Evolutionary conservation across 2,329 filamentous ascomycete genomes (phyloP), one percentile per base, ranked within the genome.

Genomic region (Fusarium subtropicale): DNA sequence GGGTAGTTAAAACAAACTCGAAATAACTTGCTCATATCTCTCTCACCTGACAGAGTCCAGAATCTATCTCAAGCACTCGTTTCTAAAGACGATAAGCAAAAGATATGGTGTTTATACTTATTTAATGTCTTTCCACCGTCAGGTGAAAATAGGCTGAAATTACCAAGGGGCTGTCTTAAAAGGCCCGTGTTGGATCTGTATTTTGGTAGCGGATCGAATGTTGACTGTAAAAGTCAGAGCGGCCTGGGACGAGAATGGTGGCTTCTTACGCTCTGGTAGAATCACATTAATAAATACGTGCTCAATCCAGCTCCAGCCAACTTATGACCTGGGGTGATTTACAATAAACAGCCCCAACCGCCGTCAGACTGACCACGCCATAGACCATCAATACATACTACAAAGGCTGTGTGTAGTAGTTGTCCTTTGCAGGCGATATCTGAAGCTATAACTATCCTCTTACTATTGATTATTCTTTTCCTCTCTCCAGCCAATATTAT

Each of bases 241-340:
- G 42, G 59, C 55, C 67, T 71, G 63, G 58, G 68, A 71, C 64
- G 68, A 71, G 48, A 58, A 71, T 59, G 48, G 53, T 68, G 53
- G 60, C 45, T 56, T 64, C 53, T 55, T 34, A 26, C 45, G 56
- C 61, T 65, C 46, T 68, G 58, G 45, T 36, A 59, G 56, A 48
- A 28, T 56, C 48, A 48, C 60, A 51, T 68, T 56, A 44, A 69
- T 69, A 62, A 71, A 55, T 74, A 74, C 53, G 61, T 74, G 72
- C 72, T 74, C 72, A 73, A 74, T 74, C 53, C 58, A 71, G 65
- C 72, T 74, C 72, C 67, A 65, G 71, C 60, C 59, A 66, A 59
- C 71, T 71, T 63, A 65, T 69, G 71, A 67, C 56, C 60, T 73
- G 63, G 70, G 71, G 71, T 70, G 70, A 72, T 73, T 69, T 71